Evolutionary conservation across 192 early-diverging fungal genomes (phyloP), one percentile per base, ranked within the genome.

Genomic region (Coemansia asiatica): DNA sequence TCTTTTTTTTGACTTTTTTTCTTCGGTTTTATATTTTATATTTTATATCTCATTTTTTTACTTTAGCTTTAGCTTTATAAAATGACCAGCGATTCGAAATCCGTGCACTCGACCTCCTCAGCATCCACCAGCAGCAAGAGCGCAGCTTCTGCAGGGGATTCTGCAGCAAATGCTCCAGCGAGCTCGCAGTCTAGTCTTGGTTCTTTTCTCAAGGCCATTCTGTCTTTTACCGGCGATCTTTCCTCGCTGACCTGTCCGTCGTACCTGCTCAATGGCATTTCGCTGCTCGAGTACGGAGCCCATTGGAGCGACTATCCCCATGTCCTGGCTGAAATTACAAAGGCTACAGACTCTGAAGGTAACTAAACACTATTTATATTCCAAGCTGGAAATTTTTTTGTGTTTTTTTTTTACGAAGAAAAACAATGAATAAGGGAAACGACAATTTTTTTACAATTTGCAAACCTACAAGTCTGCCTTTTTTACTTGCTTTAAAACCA

Each of bases 171-270:
- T 61, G 81, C 81, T 23, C 85, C 89, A 36, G 87, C 88, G 16
- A 73, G 79, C 53, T 85, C 86, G 44, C 83, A 88, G 57, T 79
- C 85, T 26, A 85, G 84, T 38, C 85, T 92, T 68, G 77, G 84
- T 40, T 84, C 84, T 1, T 90, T 92, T 54, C 51, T 90, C 36
- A 85, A 87, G 66, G 87, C 86, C 19, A 68, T 93, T 22, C 85
- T 89, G 29, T 87, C 89, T 29, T 90, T 91, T 61, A 91, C 92
- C 16, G 92, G 92, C 47, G 92, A 93, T 61, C 82, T 93, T 26
- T 91, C 89, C 9, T 85, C 85, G 54, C 76, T 93, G 51, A 92
- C 92, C 2, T 91, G 90, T 69, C 92, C 92, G 50, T 87, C 89
- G 40, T 93, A 92, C 64, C 66, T 93, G 8, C 76, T 93, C 36